phyloP scores from a whole-genome alignment of 2,329 filamentous ascomycete species.

The Apiospora arundinis region DNA sequence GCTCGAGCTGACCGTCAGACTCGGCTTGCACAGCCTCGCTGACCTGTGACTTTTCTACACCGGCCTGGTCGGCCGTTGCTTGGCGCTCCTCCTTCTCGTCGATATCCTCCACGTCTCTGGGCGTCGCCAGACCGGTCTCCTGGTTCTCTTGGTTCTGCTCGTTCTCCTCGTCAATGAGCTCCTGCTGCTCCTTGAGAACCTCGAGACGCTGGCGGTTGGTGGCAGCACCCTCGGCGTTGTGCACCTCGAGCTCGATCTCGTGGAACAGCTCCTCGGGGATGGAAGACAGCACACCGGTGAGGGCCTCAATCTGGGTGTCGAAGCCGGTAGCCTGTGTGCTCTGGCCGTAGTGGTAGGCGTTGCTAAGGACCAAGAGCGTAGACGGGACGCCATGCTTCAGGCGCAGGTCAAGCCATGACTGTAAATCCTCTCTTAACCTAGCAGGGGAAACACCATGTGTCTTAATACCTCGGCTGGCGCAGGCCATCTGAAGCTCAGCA shows the following conservation, averaged over 20 bases:
- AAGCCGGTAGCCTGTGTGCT: conserved; percentile 78
- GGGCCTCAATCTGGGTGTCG: conserved; percentile 87
- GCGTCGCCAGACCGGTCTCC: conserved; percentile 74
- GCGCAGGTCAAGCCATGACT: conserved; percentile 92
- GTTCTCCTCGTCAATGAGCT: conserved; percentile 96
- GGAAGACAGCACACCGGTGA: conserved; percentile 89
- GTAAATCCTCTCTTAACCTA: conserved; percentile 85
- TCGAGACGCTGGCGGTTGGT: conserved; percentile 99
- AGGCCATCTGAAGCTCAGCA: conserved; percentile 88
- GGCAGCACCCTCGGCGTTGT: conserved; percentile 93
- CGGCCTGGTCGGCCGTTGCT: conserved; percentile 55
- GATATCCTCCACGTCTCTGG: conserved; percentile 88
- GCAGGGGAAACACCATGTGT: conserved; percentile 92
- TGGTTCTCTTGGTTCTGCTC: conserved; percentile 86
- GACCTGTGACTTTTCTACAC: conserved; percentile 49
- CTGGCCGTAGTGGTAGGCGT: conserved; percentile 95
- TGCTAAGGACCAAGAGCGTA: conserved; percentile 92
- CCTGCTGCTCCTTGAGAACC: conserved; percentile 97
- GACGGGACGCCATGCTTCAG: conserved; percentile 95
- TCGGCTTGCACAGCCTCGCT: conserved; percentile 63
- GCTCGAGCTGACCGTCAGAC: conserved; percentile 49
- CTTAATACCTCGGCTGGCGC: conserved; percentile 88
- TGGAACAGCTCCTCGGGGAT: conserved; percentile 99
- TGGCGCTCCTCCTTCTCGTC: conserved; percentile 83
- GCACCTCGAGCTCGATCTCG: conserved; percentile 98